Percentiles rank a stretch among this genome's conserved stretches.
Conservation (phyloP, 371 early-diverging fungal genomes). For the Mortierella sp. region DNA sequence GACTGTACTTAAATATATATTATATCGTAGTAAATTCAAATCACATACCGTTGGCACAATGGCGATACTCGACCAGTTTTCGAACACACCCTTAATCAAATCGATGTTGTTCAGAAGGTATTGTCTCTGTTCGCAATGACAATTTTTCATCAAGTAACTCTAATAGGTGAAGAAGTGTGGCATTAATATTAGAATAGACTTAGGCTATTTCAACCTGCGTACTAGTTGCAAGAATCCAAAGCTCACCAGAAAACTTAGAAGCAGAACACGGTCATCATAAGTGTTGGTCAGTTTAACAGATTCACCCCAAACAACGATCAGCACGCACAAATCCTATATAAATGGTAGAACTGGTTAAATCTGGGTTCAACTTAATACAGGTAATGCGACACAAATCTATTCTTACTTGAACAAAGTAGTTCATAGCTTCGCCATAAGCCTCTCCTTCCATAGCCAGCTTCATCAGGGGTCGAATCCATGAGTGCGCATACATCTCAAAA, state of each 20-base stretch:
- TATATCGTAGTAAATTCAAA: not conserved
- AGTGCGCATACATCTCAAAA: conserved; percentile 68
- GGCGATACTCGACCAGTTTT: conserved; percentile 67
- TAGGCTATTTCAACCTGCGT: not conserved
- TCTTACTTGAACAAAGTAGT: conserved; percentile 75
- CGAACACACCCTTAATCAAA: conserved; percentile 67
- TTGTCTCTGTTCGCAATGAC: conserved; percentile 59
- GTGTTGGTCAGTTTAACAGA: conserved; percentile 38
- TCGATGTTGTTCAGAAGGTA: conserved; percentile 66
- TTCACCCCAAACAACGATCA: conserved; percentile 71
- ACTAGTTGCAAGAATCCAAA: not conserved
- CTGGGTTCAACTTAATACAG: not conserved
- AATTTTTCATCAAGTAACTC: conserved; percentile 66
- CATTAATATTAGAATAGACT: not conserved
- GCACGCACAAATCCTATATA: conserved; percentile 66
- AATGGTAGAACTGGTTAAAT: not conserved
- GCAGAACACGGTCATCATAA: conserved; percentile 57
- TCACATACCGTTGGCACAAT: conserved; percentile 73
- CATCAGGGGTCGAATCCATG: conserved; percentile 74
- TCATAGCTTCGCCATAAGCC: conserved; percentile 73
- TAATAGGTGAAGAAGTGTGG: conserved; percentile 19
- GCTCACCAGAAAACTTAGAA: conserved; percentile 60
- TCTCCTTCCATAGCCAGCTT: conserved; percentile 63
- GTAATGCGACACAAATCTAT: not conserved
- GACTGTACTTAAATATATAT: too few species aligned